phyloP scores from a whole-genome alignment of 73 alveolate species.

The Paramecium biaurelia region DNA sequence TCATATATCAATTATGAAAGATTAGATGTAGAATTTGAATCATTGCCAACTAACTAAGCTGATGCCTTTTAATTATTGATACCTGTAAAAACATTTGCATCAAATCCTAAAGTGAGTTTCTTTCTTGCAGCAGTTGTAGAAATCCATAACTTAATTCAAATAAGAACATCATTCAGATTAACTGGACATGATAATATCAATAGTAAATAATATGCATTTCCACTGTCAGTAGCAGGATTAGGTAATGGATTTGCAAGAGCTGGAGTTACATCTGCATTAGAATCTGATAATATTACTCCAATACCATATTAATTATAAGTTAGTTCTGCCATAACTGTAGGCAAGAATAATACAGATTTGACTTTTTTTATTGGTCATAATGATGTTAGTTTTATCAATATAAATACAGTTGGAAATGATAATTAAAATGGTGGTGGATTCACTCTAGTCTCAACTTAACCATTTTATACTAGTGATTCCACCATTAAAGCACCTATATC shows the following conservation, averaged over 20 bases:
- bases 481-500: neutral
- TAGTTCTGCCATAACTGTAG: neutral
- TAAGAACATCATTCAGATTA: slow-evolving; percentile 15
- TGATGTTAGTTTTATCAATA: neutral
- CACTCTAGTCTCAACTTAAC: neutral
- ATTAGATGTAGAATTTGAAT: slow-evolving; percentile 42
- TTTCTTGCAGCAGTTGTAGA: slow-evolving; percentile 10
- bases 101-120: neutral
- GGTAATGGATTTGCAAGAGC: slow-evolving; percentile 15
- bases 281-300: neutral
- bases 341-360: neutral
- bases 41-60: slow-evolving; percentile 12
- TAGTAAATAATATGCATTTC: neutral
- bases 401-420: neutral
- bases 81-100: slow-evolving; percentile 29
- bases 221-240: neutral
- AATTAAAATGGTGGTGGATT: slow-evolving; percentile 57
- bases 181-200: slow-evolving; percentile 27
- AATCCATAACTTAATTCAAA: neutral
- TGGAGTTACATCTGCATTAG: neutral
- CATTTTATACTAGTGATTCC: neutral
- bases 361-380: neutral
- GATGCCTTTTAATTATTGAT: slow-evolving; percentile 53
- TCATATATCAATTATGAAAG: slow-evolving; percentile 51
- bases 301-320: neutral